These are phyloP conservation scores for Didymella lethalis DNA, from an alignment of 2,329 filamentous ascomycete species.

Conservation along the genomic window DNA sequence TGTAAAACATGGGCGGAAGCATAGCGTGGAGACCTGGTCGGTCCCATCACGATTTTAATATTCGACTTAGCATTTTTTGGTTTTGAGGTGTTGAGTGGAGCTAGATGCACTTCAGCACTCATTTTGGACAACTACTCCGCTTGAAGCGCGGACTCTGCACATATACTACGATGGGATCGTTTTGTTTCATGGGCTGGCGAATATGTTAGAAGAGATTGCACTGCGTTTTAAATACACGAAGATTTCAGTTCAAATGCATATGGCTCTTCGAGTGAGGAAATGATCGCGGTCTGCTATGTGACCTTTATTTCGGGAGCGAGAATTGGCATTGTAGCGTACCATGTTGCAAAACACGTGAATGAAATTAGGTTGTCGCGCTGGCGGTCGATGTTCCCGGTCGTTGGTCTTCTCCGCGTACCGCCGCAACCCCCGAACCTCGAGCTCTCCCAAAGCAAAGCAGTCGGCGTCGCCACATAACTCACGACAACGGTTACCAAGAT, in stretches of 20 bases:
- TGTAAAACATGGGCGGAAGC: conserved; percentile 51
- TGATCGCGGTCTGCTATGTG: neutral
- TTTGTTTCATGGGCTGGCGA: conserved; percentile 43
- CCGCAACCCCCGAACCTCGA: conserved; percentile 32
- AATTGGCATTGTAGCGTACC: neutral
- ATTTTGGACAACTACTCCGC: conserved; percentile 38
- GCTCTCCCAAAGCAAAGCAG: conserved; percentile 4
- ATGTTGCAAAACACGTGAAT: conserved; percentile 18
- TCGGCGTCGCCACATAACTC: conserved; percentile 10
- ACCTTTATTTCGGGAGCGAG: neutral
- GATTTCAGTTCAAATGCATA: conserved; percentile 21
- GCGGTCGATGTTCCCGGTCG: neutral
- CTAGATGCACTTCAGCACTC: conserved; percentile 37
- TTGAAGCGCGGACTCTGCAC: conserved; percentile 41
- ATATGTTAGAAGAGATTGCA: conserved; percentile 52
- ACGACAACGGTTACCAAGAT: conserved; percentile 46
- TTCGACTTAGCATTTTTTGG: conserved; percentile 43
- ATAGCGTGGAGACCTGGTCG: conserved; percentile 40
- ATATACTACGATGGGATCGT: conserved; percentile 48
- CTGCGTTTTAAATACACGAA: conserved; percentile 43
- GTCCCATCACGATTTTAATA: conserved; percentile 53
- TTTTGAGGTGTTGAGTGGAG: conserved; percentile 42
- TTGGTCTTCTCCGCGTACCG: conserved; percentile 32
- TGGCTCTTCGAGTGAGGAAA: neutral
- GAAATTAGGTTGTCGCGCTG: conserved; percentile 22